Percentiles rank a stretch among this genome's conserved stretches.
Evolutionary conservation across 176 grass and related monocot species (phyloP).

Genomic region (Poa annua): DNA sequence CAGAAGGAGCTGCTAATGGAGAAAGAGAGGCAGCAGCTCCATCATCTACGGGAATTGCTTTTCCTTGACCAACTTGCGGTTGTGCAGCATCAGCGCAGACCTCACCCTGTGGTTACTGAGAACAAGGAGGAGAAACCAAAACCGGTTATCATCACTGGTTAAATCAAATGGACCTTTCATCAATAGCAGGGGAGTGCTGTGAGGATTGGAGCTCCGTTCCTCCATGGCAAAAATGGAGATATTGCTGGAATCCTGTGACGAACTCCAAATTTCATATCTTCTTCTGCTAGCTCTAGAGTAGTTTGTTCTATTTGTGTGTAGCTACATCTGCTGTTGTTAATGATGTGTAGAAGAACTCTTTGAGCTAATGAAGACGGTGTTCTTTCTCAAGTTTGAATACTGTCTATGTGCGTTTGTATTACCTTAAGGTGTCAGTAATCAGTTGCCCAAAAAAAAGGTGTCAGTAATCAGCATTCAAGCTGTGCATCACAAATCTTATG

Average conservation of each 20-base stretch:
- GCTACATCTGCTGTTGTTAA: constrained; percentile 27
- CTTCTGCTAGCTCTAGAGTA: background rate
- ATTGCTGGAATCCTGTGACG: background rate
- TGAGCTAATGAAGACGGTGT: constrained; percentile 22
- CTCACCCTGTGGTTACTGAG: constrained; percentile 21
- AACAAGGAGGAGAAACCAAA: constrained; percentile 46
- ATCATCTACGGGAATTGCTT: constrained; percentile 64
- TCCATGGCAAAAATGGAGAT: background rate
- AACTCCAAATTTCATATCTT: background rate
- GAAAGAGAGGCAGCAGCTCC: constrained; percentile 69
- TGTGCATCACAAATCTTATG: background rate
- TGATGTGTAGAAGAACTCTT: background rate
- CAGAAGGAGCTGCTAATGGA: constrained; percentile 78
- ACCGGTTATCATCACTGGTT: constrained; percentile 25
- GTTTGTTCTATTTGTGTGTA: constrained; percentile 1
- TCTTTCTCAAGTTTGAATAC: background rate
- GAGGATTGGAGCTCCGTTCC: background rate
- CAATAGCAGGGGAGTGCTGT: constrained; percentile 9
- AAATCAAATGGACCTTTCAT: background rate
- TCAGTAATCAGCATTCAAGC: background rate
- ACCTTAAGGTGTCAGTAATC: background rate
- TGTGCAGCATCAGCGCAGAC: constrained; percentile 59
- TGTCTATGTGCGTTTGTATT: background rate
- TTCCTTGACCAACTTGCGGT: constrained; percentile 66
- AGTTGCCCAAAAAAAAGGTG: no score